Base-by-base conservation (phyloP, 192 early-diverging fungal genomes). In the Backusella luteola region DNA sequence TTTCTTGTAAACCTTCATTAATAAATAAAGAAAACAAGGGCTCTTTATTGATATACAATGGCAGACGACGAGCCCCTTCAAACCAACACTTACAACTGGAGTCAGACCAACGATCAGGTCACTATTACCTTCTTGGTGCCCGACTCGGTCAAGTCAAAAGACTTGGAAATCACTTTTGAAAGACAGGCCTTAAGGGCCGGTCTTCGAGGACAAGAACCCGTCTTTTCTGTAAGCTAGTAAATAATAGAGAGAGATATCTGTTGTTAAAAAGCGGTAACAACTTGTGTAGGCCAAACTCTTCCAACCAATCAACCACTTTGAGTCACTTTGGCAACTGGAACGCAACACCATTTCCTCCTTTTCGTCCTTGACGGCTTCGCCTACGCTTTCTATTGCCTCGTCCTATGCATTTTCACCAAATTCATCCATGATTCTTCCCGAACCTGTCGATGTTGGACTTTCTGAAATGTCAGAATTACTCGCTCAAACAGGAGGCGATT, bases 111-210 rank as follows among this genome's bases (percentile, higher is more conserved):
- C 14, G 82, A 83, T 59, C 82, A 83, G 44, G 76, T 83, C 8
- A 83, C 82, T 0, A 74, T 83, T 32, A 80, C 82, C 7, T 83
- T 83, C 63, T 38, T 83, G n/a, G 77, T 83, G 11, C 82, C 78
- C 1, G 82, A 83, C 23, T 29, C 66, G 14, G 67, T 42, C n/a
- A 77, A 68, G 32, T 67, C 82, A 2, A 83, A 76, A 67, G 82
- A 83, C 42, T 59, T 83, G 19, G 82, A 83, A 56, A 80, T 83
- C 29, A 66, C 63, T n/a, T 77, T 83, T 67, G 78, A 83, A 44
- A 14, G 49, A 34, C 75, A 76, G 32, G 49, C 77, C 26, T 68
- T 83, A 14, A 83, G 76, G 67, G 82, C 78, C 7, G 82, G 82
- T 6, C 46, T 83, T 7, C 79, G 75, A 75, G 82, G 78, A 35